Base-by-base conservation (phyloP, 108 stramenopile genomes). In the Schizochytrium sp. region DNA sequence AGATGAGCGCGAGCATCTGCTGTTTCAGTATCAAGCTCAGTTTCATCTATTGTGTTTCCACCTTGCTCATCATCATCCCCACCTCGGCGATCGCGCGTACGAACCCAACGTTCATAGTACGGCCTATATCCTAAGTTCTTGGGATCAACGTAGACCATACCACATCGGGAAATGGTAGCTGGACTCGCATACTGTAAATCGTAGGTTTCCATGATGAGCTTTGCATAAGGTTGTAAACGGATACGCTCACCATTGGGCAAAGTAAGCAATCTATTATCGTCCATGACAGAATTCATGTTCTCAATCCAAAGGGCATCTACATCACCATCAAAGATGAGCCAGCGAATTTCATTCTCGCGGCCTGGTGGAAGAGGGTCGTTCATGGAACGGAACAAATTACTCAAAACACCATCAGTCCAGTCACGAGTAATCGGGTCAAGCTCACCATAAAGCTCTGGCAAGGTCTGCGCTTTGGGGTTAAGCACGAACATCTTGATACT, bases 211-310 rank as follows among this genome's bases (percentile, higher is more conserved):
- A 94, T 93, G 61, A 95, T 92, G 88, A 95, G 91, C 40, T 93
- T 93, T 89, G 94, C 95, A 90, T 95, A 94, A 46, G 94, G 94
- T 90, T 94, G 93, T n/a, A 95, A 91, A 4, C 93, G 94, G 53
- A 95, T 95, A 72, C 95, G 94, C 72, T 95, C 94, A n/a, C 95
- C 95, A 89, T 95, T 95, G 64, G 95, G 95, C 19, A 95, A 92
- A 41, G 95, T 95, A 15, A 95, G 91, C 88, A 95, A 91, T 56
- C 92, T 89, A 88, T 95, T 94, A 72, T 90, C 90, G 88, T 90
- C 94, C 95, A 95, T 95, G 87, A 95, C 95, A 3, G 92, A 93
- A 91, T 95, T 95, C 95, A 95, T 95, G 89, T 95, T 95, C 92
- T 95, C 95, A 45, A 95, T 94, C 95, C 95, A 95, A 57, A 93